A percentile compares a stretch with the other conserved stretches of the same genome.
Conservation (phyloP, 768 basidiomycete species). For the Leccinum fibrillosum region DNA sequence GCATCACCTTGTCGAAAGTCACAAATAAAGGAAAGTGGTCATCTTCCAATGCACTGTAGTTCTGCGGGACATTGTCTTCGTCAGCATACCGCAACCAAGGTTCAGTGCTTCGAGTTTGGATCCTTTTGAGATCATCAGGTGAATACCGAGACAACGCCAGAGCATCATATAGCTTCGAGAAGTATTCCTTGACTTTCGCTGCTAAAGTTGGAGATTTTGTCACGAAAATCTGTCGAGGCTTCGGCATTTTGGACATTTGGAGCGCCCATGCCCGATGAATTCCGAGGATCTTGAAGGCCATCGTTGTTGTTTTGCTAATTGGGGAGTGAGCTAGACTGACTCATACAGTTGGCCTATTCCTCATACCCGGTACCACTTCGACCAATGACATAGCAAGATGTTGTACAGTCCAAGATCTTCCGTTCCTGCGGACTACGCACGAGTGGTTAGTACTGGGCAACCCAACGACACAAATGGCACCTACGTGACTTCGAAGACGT, state of each 20-base stretch:
- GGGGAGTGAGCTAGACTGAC: background rate
- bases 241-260: slow-evolving; percentile 30
- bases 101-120: slow-evolving; percentile 19
- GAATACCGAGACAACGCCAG: slow-evolving; percentile 36
- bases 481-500: slow-evolving; percentile 27
- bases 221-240: slow-evolving; percentile 68
- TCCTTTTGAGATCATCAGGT: slow-evolving; percentile 36
- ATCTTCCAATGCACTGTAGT: slow-evolving; percentile 55
- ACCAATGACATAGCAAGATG: slow-evolving; percentile 65
- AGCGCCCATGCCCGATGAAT: slow-evolving; percentile 54
- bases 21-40: slow-evolving; percentile 68
- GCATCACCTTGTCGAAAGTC: slow-evolving; percentile 57
- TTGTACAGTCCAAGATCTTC: slow-evolving; percentile 53
- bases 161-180: slow-evolving; percentile 47
- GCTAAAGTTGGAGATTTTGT: slow-evolving; percentile 68
- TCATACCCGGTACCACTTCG: slow-evolving; percentile 70
- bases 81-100: slow-evolving; percentile 31
- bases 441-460: slow-evolving; percentile 7
- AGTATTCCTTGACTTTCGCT: slow-evolving; percentile 65
- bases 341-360: background rate
- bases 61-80: slow-evolving; percentile 36
- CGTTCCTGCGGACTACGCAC: slow-evolving; percentile 43
- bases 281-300: slow-evolving; percentile 72
- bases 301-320: slow-evolving; percentile 68
- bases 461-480: background rate